phyloP scores from a whole-genome alignment of 495 filamentous ascomycete species.

The Pyrenopolyporus hunteri region DNA sequence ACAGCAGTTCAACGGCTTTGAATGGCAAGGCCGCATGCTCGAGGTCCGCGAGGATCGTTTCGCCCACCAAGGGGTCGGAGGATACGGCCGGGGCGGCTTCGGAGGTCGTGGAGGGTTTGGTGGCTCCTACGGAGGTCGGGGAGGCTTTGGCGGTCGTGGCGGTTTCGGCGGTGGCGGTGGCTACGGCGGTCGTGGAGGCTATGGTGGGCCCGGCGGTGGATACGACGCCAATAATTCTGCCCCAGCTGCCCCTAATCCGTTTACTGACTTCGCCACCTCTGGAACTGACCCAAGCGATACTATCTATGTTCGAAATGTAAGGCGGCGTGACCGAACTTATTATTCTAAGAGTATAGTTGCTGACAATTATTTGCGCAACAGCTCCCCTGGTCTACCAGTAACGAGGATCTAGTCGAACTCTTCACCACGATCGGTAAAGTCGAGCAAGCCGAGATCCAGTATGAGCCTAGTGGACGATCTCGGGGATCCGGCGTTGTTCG shows the following conservation, averaged over 20 bases:
- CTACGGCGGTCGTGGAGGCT: constrained; percentile 47
- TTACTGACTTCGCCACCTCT: constrained; percentile 91
- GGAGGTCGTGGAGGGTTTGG: constrained; percentile 62
- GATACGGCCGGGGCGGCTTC: constrained; percentile 59
- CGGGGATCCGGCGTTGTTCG: constrained; percentile 94
- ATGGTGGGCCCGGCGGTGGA: constrained; percentile 51
- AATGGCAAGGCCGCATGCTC: constrained; percentile 92
- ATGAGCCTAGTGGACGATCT: constrained; percentile 94
- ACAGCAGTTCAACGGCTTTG: constrained; percentile 95
- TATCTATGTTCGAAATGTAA: constrained; percentile 97
- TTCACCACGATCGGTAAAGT: constrained; percentile 99
- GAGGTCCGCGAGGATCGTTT: constrained; percentile 98
- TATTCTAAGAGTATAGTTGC: constrained; percentile 6
- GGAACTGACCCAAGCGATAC: constrained; percentile 81
- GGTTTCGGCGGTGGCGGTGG: constrained; percentile 46
- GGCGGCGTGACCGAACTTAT: constrained; percentile 42
- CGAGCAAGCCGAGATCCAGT: constrained; percentile 97
- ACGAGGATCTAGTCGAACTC: constrained; percentile 93
- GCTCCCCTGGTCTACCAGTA: constrained; percentile 98
- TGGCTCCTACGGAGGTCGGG: constrained; percentile 60
- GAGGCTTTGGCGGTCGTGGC: constrained; percentile 62
- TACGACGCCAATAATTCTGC: constrained; percentile 46
- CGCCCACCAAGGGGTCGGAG: constrained; percentile 68
- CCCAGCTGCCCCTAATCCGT: constrained; percentile 78
- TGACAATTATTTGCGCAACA: constrained; percentile 49